A percentile compares a stretch with the other conserved stretches of the same genome.
Evolutionary conservation across 2,329 filamentous ascomycete genomes (phyloP).

Genomic region (Diaporthe eres): DNA sequence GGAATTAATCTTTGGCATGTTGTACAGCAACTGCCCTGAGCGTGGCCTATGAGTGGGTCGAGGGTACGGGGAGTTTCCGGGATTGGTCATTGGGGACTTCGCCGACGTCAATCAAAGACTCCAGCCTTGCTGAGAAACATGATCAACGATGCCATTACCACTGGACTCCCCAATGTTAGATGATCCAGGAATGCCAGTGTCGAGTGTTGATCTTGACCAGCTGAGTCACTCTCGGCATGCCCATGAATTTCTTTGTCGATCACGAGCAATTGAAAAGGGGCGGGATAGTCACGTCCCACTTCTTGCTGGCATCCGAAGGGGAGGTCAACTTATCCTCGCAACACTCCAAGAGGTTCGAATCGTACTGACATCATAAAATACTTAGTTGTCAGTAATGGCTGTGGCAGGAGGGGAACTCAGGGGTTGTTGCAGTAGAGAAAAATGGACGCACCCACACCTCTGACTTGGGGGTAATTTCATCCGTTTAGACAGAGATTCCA

Average conservation of each 20-base stretch:
- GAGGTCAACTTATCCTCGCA: background rate
- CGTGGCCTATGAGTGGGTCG: background rate
- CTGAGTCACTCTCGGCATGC: background rate
- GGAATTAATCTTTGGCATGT: no score
- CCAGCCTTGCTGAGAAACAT: background rate
- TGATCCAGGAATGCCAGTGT: background rate
- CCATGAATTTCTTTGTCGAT: background rate
- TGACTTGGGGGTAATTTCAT: no score
- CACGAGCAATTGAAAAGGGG: background rate
- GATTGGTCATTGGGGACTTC: background rate
- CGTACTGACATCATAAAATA: background rate
- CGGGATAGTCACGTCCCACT: background rate
- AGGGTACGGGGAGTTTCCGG: background rate
- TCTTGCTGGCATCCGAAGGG: background rate
- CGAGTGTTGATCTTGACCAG: background rate
- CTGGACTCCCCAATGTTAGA: background rate
- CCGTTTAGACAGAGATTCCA: no score
- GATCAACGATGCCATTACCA: background rate
- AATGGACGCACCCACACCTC: no score
- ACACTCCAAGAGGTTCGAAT: background rate
- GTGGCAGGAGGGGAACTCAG: background rate
- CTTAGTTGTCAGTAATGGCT: background rate
- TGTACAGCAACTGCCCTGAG: background rate
- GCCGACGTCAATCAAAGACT: background rate
- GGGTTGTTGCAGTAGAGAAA: no score